These are phyloP conservation scores for Citrullus amarus DNA, from an alignment of 306 rosid genomes.

Conservation along the genomic window DNA sequence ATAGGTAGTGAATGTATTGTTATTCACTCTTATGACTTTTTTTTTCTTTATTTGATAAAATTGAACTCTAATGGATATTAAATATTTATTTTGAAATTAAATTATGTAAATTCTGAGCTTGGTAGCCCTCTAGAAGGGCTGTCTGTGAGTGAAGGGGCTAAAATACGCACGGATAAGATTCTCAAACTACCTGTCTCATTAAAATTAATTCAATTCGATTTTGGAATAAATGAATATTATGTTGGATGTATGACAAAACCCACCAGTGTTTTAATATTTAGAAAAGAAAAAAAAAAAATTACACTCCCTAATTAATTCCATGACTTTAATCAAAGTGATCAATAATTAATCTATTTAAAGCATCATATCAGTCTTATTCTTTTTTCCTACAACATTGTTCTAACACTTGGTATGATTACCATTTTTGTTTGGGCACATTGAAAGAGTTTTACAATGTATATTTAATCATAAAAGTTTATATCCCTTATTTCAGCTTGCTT, in stretches of 20 bases:
- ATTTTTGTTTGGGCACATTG: too few relatives aligned
- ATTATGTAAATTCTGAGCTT: background rate
- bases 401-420: background rate
- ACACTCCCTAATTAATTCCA: background rate
- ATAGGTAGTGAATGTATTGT: too few relatives aligned
- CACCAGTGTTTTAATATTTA: background rate
- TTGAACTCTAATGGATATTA: too few relatives aligned
- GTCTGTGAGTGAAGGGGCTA: background rate
- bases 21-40: too few relatives aligned
- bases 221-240: conserved; percentile 9
- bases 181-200: background rate
- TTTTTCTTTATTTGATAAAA: too few relatives aligned
- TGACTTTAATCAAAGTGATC: background rate
- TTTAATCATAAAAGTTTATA: too few relatives aligned
- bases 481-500: background rate
- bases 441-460: too few relatives aligned
- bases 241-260: conserved; percentile 7
- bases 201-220: background rate
- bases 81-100: too few relatives aligned
- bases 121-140: background rate
- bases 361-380: background rate
- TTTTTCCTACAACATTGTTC: background rate
- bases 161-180: background rate
- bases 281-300: background rate
- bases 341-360: background rate